A percentile compares a stretch with the other conserved stretches of the same genome.
phyloP scores from a whole-genome alignment of 1,284 basidiomycete species.

The Sphagnurus paluster region DNA sequence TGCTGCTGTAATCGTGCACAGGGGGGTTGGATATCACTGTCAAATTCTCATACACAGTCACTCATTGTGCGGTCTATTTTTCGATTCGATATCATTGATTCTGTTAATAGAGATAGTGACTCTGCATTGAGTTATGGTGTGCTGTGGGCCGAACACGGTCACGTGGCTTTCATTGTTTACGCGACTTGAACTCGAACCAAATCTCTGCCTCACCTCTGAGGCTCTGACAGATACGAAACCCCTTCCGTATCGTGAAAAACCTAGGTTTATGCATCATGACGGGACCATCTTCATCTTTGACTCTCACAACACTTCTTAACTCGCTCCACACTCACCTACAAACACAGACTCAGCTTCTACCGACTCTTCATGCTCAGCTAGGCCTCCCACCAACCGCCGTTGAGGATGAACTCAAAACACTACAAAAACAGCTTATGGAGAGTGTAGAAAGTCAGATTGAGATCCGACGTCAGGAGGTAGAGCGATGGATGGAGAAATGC shows the following conservation, averaged over 20 bases:
- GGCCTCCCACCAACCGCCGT: slow-evolving; percentile 73
- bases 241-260: neutral
- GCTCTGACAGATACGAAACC: neutral
- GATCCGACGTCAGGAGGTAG: slow-evolving; percentile 64
- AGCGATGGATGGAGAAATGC: slow-evolving; percentile 68
- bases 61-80: too few species aligned
- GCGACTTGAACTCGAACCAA: slow-evolving; percentile 15
- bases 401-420: slow-evolving; percentile 66
- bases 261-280: slow-evolving; percentile 20
- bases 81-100: too few species aligned
- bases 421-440: slow-evolving; percentile 67
- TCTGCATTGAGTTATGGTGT: neutral
- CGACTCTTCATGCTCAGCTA: slow-evolving; percentile 69
- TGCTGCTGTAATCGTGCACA: too few species aligned
- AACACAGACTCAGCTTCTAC: slow-evolving; percentile 72
- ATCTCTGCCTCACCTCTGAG: neutral
- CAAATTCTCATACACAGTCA: too few species aligned
- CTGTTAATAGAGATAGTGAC: neutral
- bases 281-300: slow-evolving; percentile 29
- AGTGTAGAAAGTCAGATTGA: slow-evolving; percentile 73
- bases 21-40: neutral
- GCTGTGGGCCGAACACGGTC: slow-evolving; percentile 12
- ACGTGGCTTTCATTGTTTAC: slow-evolving; percentile 18
- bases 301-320: slow-evolving; percentile 64
- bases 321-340: slow-evolving; percentile 77